Evolutionary conservation across 768 basidiomycete genomes (phyloP).

Genomic region (Naganishia friedmannii): DNA sequence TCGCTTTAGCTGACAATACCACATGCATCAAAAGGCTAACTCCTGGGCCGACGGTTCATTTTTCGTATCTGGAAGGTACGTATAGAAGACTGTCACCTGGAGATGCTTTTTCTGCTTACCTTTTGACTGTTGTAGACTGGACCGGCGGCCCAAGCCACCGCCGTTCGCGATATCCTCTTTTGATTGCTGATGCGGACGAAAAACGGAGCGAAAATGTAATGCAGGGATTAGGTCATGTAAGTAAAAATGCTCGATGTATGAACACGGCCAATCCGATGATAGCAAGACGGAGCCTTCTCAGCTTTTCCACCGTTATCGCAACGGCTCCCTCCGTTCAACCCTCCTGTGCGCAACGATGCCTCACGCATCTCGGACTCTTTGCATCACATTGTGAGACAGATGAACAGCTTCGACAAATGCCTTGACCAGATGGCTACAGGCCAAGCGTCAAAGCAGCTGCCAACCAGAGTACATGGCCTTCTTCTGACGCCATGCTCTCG

Average conservation of each 20-base stretch:
- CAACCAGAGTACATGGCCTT: background rate
- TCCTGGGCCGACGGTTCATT: background rate
- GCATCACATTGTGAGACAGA: too few species aligned
- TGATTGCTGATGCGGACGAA: slow-evolving; percentile 2
- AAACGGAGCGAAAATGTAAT: background rate
- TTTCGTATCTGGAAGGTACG: background rate
- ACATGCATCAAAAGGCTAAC: background rate
- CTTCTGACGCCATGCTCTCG: background rate
- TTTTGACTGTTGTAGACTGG: slow-evolving; percentile 9
- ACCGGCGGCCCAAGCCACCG: background rate
- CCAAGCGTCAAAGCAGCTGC: background rate
- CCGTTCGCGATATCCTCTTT: slow-evolving; percentile 12
- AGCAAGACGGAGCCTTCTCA: too few species aligned
- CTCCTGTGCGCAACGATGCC: too few species aligned
- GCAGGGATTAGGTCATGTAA: background rate
- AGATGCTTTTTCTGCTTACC: background rate
- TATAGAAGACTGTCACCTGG: too few species aligned
- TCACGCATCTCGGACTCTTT: too few species aligned
- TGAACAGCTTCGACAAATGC: too few species aligned
- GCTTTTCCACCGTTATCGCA: too few species aligned
- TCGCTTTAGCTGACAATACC: background rate
- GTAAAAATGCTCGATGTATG: background rate
- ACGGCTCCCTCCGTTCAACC: too few species aligned
- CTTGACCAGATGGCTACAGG: too few species aligned
- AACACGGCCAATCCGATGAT: too few species aligned